phyloP scores from a whole-genome alignment of 495 filamentous ascomycete genomes.

The Tuber aestivum region DNA sequence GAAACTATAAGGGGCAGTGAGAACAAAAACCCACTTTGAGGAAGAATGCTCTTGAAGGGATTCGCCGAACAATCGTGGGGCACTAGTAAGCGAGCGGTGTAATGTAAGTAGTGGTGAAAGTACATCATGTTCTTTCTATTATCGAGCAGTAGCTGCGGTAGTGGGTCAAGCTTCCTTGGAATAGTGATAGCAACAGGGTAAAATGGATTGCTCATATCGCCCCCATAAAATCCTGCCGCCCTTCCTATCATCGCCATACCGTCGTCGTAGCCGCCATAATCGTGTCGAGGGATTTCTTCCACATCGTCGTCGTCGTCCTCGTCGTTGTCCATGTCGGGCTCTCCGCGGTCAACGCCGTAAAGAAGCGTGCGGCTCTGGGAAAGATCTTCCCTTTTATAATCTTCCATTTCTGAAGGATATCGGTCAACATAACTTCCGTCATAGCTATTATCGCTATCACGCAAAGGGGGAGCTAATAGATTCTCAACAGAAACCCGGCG shows the following conservation, averaged over 20 bases:
- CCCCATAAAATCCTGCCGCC: constrained; percentile 18
- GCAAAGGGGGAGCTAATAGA: constrained; percentile 34
- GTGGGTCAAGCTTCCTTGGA: constrained; percentile 58
- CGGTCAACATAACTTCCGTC: constrained; percentile 29
- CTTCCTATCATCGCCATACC: constrained; percentile 25
- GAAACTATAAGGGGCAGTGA: constrained; percentile 4
- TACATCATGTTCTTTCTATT: constrained; percentile 75
- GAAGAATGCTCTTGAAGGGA: constrained; percentile 62
- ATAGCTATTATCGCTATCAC: constrained; percentile 31
- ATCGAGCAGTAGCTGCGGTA: constrained; percentile 60
- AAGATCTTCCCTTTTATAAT: constrained; percentile 26
- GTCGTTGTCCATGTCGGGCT: constrained; percentile 37
- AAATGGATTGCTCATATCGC: constrained; percentile 39
- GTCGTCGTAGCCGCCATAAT: constrained; percentile 30
- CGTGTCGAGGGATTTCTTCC: constrained; percentile 39
- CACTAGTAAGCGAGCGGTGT: constrained; percentile 63
- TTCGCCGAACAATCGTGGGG: constrained; percentile 67
- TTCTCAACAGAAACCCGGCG: constrained; percentile 41
- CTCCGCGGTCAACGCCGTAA: constrained; percentile 32
- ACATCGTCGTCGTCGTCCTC: constrained; percentile 42
- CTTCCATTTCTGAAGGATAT: constrained; percentile 30
- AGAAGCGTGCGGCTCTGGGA: constrained; percentile 22
- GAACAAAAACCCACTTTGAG: constrained; percentile 53
- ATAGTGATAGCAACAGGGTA: constrained; percentile 54
- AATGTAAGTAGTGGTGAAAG: constrained; percentile 70